These are phyloP conservation scores for Nicotiana sylvestris DNA, from an alignment of 257 asterid species.

Conservation along the genomic window DNA sequence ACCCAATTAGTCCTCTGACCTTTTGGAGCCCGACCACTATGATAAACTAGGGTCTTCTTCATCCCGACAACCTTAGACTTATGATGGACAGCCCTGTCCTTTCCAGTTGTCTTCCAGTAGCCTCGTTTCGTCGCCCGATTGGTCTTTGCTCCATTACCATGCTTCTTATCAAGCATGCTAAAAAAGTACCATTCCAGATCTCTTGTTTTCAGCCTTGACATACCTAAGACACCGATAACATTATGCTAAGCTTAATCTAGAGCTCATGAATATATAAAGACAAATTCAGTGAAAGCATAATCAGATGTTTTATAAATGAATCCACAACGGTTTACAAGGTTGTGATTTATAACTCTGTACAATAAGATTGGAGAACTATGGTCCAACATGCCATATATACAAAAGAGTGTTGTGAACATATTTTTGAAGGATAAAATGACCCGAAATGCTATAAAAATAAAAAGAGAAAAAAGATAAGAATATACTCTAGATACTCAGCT, in stretches of 20 bases:
- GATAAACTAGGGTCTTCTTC: constrained; percentile 94
- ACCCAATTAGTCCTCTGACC: constrained; percentile 91
- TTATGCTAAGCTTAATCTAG: background rate
- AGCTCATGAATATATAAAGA: background rate
- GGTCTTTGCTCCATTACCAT: constrained; percentile 79
- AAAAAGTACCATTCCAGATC: constrained; percentile 91
- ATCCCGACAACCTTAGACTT: constrained; percentile 63
- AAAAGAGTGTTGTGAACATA: background rate
- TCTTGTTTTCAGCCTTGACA: constrained; percentile 60
- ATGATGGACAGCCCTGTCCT: constrained; percentile 77
- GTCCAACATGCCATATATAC: background rate
- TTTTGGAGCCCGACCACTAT: constrained; percentile 83
- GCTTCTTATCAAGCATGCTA: constrained; percentile 76
- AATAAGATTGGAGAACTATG: background rate
- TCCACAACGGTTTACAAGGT: background rate
- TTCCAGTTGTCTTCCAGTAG: constrained; percentile 97
- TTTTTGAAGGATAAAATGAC: background rate
- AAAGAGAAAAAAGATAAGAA: background rate
- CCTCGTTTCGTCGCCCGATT: constrained; percentile 86
- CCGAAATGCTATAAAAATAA: background rate
- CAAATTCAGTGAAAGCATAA: background rate
- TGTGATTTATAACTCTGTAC: background rate
- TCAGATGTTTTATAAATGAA: background rate
- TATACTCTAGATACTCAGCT: background rate
- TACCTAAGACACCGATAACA: constrained; percentile 28